A percentile compares a stretch with the other conserved stretches of the same genome.
Conservation (phyloP, 176 grass and related monocot genomes). For the Carex scoparia region DNA sequence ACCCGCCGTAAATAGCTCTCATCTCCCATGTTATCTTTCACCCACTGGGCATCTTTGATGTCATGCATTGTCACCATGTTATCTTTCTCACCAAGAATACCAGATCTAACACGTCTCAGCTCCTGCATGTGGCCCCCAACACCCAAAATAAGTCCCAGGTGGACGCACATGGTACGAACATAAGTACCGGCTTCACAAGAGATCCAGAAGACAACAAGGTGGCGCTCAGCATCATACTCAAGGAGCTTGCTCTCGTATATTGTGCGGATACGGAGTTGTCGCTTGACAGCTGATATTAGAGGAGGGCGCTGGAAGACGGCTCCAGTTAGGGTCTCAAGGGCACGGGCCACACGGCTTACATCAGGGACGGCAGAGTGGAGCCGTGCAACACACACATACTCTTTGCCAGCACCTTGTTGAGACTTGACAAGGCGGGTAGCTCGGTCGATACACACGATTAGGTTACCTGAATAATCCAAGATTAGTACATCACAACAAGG, state of each 20-base stretch:
- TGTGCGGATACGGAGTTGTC: slow-evolving; percentile 78
- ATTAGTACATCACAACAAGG: neutral
- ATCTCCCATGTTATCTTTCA: slow-evolving; percentile 63
- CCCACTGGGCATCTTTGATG: slow-evolving; percentile 81
- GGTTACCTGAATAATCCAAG: slow-evolving; percentile 40
- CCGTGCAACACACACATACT: slow-evolving; percentile 76
- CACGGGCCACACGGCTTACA: slow-evolving; percentile 42
- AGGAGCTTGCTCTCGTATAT: slow-evolving; percentile 88
- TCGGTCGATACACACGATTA: slow-evolving; percentile 93
- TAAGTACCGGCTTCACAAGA: slow-evolving; percentile 82
- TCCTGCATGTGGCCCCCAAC: slow-evolving; percentile 92
- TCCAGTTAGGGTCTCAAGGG: slow-evolving; percentile 70
- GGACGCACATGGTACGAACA: slow-evolving; percentile 77
- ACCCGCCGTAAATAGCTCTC: slow-evolving; percentile 77
- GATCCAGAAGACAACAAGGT: slow-evolving; percentile 83
- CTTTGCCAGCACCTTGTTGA: slow-evolving; percentile 85
- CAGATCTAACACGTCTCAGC: slow-evolving; percentile 67
- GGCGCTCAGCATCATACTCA: slow-evolving; percentile 55
- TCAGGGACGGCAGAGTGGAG: slow-evolving; percentile 69
- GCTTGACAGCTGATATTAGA: slow-evolving; percentile 89
- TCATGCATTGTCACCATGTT: slow-evolving; percentile 99
- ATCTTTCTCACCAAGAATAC: slow-evolving; percentile 75
- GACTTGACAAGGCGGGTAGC: slow-evolving; percentile 94
- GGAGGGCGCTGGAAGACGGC: slow-evolving; percentile 89
- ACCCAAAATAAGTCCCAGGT: slow-evolving; percentile 74